Evolutionary conservation across 371 early-diverging fungal species (phyloP).

Genomic region (Funneliformis caledonium): DNA sequence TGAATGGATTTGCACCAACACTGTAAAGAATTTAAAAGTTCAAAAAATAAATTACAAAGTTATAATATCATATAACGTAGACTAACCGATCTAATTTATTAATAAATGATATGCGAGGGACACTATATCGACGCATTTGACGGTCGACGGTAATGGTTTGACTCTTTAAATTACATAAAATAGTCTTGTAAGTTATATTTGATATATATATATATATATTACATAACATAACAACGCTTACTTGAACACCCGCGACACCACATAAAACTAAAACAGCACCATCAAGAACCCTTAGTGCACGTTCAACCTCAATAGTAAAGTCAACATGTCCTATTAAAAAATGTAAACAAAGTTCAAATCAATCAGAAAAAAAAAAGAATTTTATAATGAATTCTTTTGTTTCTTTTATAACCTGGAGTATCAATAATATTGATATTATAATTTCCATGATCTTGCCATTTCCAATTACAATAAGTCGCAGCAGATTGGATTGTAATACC

Average conservation of each 20-base stretch:
- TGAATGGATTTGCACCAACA: constrained; percentile 93
- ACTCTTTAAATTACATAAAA: constrained; percentile 46
- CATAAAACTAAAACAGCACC: constrained; percentile 89
- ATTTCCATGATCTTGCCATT: constrained; percentile 53
- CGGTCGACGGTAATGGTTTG: constrained; percentile 98
- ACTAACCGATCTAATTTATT: constrained; percentile 87
- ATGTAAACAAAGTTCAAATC: background rate
- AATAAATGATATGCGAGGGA: constrained; percentile 87
- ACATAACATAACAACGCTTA: constrained; percentile 27
- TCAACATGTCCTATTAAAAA: constrained; percentile 80
- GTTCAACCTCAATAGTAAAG: constrained; percentile 92
- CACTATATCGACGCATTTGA: constrained; percentile 90
- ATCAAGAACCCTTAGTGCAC: constrained; percentile 89
- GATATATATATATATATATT: background rate
- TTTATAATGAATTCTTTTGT: background rate
- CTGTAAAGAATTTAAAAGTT: constrained; percentile 42
- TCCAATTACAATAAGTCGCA: constrained; percentile 85
- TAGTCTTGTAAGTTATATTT: constrained; percentile 17
- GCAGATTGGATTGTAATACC: constrained; percentile 94
- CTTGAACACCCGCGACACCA: constrained; percentile 86
- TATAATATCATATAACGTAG: background rate
- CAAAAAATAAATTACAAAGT: background rate
- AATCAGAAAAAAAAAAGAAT: background rate
- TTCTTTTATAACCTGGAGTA: constrained; percentile 72
- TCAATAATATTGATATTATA: constrained; percentile 89